Base-by-base conservation (phyloP, 441 rosid species). In the Arabidopsis hybrid region DNA sequence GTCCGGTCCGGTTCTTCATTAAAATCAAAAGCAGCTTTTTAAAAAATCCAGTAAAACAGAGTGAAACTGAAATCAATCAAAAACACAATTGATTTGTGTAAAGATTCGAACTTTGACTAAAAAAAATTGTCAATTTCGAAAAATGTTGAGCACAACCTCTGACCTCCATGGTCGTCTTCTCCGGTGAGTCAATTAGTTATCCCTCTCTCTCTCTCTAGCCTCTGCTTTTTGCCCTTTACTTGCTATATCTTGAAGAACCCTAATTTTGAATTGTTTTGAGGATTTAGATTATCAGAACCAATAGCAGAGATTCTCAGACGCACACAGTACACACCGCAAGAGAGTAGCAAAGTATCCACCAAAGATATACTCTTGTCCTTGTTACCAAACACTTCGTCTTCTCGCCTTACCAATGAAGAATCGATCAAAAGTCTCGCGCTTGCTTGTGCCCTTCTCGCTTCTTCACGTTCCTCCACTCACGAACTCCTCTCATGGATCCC, bases 401-500 rank as follows among this genome's bases (percentile, higher is more conserved):
- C 70, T 16, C 53, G n/a, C 36, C 10, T 45, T 40, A 56, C 17
- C 74, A 34, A 34, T 42, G 55, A 50, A 17, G 81, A 62, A 73
- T 77, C 80, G 11, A 68, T 91, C 76, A 81, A 78, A 61, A 78
- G 83, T 61, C 78, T 89, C 77, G 74, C 82, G 59, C 83, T 90
- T 32, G 97, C 92, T 8, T 85, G 88, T 74, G 92, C 97, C 18
- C 65, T 91, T 40, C 78, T 94, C 53, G 80, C 85, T 46, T 77
- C 95, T 59, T 79, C 97, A 4, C 80, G 75, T 35, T 77, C 80
- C 40, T 83, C 95, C 2, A 66, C 80, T 61, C 86, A 88, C 70
- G 88, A 86, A 32, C 81, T 82, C 17, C 94, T 94, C 78, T 80
- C 86, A 5, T 94, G 97, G 97, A 83, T 92, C 42, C 91, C 94